Evolutionary conservation across 1,139 yeast genomes (phyloP).

Genomic region (Candida labiduridarum): DNA sequence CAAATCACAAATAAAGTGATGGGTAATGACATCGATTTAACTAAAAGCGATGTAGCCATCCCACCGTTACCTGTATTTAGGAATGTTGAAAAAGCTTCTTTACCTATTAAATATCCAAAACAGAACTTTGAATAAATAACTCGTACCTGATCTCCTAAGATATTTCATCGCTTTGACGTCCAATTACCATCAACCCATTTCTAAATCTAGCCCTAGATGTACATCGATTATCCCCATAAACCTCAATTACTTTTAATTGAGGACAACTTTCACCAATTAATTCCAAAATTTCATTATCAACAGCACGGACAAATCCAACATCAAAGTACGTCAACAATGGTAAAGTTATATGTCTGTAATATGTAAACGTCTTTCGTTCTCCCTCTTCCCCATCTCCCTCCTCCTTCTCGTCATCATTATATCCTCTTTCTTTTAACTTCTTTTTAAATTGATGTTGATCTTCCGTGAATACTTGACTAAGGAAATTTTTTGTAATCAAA

Average conservation of each 20-base stretch:
- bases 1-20: constrained; percentile 52
- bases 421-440: constrained; percentile 26
- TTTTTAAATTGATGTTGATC: constrained; percentile 34
- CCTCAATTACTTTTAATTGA: constrained; percentile 65
- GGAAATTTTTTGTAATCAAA: constrained; percentile 52
- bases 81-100: constrained; percentile 61
- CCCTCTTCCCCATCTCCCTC: constrained; percentile 6
- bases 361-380: constrained; percentile 5
- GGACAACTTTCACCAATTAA: constrained; percentile 59
- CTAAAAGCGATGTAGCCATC: constrained; percentile 22
- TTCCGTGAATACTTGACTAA: constrained; percentile 44
- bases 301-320: constrained; percentile 72
- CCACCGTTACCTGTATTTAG: constrained; percentile 58
- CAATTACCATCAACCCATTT: constrained; percentile 64
- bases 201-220: constrained; percentile 56
- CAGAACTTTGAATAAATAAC: neutral
- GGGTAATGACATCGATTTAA: constrained; percentile 27
- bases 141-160: constrained; percentile 3
- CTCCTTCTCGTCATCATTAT: constrained; percentile 13
- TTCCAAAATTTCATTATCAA: constrained; percentile 65
- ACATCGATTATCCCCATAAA: constrained; percentile 76
- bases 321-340: constrained; percentile 69
- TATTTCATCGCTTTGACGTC: constrained; percentile 58
- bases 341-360: constrained; percentile 25
- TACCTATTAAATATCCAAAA: constrained; percentile 33